phyloP scores from a whole-genome alignment of 371 early-diverging fungal genomes.

The Mortierella sp. region DNA sequence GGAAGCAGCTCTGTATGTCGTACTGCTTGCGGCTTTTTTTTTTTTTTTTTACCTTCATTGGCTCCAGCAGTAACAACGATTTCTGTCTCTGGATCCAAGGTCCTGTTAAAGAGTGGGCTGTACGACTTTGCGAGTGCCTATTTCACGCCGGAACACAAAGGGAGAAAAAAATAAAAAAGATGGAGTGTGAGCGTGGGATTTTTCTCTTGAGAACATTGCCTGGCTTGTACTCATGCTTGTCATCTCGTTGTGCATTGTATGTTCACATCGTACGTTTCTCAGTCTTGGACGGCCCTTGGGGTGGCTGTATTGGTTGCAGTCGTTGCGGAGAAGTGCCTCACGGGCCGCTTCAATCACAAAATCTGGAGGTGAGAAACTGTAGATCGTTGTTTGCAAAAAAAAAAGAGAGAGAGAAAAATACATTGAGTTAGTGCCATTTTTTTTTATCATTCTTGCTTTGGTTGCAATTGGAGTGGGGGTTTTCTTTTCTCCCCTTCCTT shows the following conservation, averaged over 20 bases:
- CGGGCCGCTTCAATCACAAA: constrained; percentile 89
- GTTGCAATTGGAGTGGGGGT: too few relatives aligned
- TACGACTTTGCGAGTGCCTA: constrained; percentile 85
- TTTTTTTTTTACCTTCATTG: constrained; percentile 79
- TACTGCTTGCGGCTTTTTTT: constrained; percentile 11
- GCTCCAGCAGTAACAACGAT: constrained; percentile 94
- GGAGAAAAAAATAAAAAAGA: constrained; percentile 7
- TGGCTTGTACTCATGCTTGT: neutral
- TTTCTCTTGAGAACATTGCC: too few relatives aligned
- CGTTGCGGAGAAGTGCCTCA: constrained; percentile 69
- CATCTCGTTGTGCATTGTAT: too few relatives aligned
- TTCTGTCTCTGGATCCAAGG: constrained; percentile 83
- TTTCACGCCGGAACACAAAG: constrained; percentile 6
- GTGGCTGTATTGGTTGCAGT: constrained; percentile 88
- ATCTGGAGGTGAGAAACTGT: constrained; percentile 86
- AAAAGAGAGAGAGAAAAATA: neutral
- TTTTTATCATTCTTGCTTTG: too few relatives aligned
- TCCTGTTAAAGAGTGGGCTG: constrained; percentile 69
- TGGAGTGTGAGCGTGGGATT: neutral
- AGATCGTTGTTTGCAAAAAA: too few relatives aligned
- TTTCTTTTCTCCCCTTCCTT: neutral
- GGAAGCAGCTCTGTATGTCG: neutral
- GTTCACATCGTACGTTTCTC: constrained; percentile 58
- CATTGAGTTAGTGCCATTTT: constrained; percentile 18
- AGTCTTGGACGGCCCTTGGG: constrained; percentile 85